Evolutionary conservation across 768 basidiomycete genomes (phyloP).

Genomic region (Baorangia bicolor): DNA sequence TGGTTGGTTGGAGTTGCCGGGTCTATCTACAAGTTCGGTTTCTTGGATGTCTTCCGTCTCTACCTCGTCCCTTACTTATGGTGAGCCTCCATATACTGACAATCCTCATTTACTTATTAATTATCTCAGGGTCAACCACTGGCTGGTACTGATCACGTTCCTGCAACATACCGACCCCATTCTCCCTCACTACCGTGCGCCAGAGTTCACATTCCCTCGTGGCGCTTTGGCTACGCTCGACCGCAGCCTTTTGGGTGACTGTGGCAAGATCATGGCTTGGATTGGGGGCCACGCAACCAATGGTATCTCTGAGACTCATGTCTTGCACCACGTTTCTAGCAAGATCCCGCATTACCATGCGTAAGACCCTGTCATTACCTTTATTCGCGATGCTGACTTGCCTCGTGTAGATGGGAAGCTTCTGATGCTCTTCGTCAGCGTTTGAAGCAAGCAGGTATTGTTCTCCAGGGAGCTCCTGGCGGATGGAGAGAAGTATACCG

Average conservation of each 20-base stretch:
- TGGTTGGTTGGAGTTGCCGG: constrained; percentile 62
- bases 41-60: constrained; percentile 68
- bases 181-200: constrained; percentile 88
- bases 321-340: constrained; percentile 87
- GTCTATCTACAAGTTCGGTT: constrained; percentile 61
- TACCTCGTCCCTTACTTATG: constrained; percentile 92
- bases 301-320: constrained; percentile 93
- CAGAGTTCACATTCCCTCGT: constrained; percentile 89
- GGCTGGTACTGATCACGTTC: constrained; percentile 96
- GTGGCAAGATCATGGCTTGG: constrained; percentile 78
- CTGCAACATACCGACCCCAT: constrained; percentile 96
- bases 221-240: constrained; percentile 93
- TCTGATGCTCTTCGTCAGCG: constrained; percentile 78
- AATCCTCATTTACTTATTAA: neutral
- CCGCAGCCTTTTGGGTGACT: constrained; percentile 74
- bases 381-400: neutral
- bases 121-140: constrained; percentile 73
- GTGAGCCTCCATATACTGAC: constrained; percentile 28
- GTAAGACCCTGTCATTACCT: constrained; percentile 31
- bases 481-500: constrained; percentile 82
- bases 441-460: constrained; percentile 55
- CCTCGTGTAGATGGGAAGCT: constrained; percentile 75
- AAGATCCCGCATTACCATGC: constrained; percentile 97
- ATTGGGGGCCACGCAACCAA: constrained; percentile 84
- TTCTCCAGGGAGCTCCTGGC: constrained; percentile 68